A percentile compares a stretch with the other conserved stretches of the same genome.
Conservation (phyloP, 768 basidiomycete genomes). For the Termitomyces sp. region DNA sequence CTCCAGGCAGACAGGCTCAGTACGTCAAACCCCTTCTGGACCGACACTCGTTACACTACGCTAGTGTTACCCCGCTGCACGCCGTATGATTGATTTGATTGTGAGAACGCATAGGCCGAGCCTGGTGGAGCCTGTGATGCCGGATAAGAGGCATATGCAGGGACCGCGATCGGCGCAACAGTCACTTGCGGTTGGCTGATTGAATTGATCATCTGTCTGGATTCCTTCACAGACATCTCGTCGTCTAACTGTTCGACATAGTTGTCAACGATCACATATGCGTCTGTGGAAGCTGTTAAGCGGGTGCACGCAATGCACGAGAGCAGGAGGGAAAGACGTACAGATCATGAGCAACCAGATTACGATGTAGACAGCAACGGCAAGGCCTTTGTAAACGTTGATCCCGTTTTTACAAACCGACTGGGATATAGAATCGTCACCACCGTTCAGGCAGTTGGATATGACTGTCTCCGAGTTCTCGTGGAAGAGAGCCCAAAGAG, state of each 20-base stretch:
- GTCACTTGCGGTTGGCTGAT: constrained; percentile 14
- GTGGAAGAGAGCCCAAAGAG: constrained; percentile 43
- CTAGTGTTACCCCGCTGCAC: constrained; percentile 10
- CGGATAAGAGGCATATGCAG: constrained; percentile 12
- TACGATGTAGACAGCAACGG: constrained; percentile 39
- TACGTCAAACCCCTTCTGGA: constrained; percentile 4
- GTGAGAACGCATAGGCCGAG: constrained; percentile 13
- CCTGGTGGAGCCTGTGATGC: constrained; percentile 3
- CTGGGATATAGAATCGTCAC: constrained; percentile 19
- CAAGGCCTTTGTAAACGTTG: constrained; percentile 34
- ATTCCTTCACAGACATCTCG: constrained; percentile 30
- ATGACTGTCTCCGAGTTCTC: constrained; percentile 30
- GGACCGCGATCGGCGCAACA: constrained; percentile 19
- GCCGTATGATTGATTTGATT: constrained; percentile 12
- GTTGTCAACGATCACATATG: constrained; percentile 43
- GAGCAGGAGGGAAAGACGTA: constrained; percentile 23
- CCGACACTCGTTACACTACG: constrained; percentile 9
- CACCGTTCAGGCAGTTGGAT: constrained; percentile 30
- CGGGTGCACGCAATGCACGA: neutral
- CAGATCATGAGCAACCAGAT: constrained; percentile 53
- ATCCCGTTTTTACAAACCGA: constrained; percentile 37
- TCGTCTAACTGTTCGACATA: constrained; percentile 51
- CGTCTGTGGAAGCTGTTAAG: constrained; percentile 27
- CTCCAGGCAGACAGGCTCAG: constrained; percentile 14
- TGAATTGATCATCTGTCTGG: constrained; percentile 17